Evolutionary conservation across 768 basidiomycete species (phyloP), one percentile per base, ranked within the genome.

Genomic region (Russula earlei): DNA sequence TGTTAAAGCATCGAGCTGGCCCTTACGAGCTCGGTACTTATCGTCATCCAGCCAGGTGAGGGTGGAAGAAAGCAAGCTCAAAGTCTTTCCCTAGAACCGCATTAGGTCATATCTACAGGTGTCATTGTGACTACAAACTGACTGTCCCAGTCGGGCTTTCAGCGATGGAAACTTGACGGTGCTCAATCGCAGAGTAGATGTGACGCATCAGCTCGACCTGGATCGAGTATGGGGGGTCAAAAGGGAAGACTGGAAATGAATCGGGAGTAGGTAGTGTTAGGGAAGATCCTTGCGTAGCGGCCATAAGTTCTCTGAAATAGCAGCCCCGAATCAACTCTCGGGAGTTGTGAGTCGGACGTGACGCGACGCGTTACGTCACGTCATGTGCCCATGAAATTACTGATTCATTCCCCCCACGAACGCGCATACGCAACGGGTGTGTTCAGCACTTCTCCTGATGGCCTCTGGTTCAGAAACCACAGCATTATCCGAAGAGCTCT

Each of bases 71-170:
- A 94, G 74, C 15, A 94, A 73, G 64, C 83, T 88, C 33, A 92
- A 70, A 0, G 91, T 92, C 69, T 95, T 95, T 25, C 91, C 91
- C 91, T 93, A 2, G 17, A 15, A 10, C 20, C 7, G 4, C 12
- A 49, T 25, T 10, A 19, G 36, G 38, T 2, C n/a, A 17, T 24
- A 12, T 4, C 27, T 54, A 14, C 25, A 41, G 27, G 9, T 24
- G 15, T 20, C 36, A 2, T 20, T 52, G 37, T 4, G 38, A 8
- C 11, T 22, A 49, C 11, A 34, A 41, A 64, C 79, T 68, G 55
- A 90, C 91, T 24, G 91, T 93, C 63, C 91, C 91, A 0, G 91
- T 93, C 0, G 91, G 91, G 62, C 86, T 89, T 68, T 93, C 91
- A 29, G 94, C 77, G 47, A 97, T 85, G 1, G 91, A 80, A 17